Conservation (phyloP, 2,329 filamentous ascomycete genomes). For the Penicillium sp. region DNA sequence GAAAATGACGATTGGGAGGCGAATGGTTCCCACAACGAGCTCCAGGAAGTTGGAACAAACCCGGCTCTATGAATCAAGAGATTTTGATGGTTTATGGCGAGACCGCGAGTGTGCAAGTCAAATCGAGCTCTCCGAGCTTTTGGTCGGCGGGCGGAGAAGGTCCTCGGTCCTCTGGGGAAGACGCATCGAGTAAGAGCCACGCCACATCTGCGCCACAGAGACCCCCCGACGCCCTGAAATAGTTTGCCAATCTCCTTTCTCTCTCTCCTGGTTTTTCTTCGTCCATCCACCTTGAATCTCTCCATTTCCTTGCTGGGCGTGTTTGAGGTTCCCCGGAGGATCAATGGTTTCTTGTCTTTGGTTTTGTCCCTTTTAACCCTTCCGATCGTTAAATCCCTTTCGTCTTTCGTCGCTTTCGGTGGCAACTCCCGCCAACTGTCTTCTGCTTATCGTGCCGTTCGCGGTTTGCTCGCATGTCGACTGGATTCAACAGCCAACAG, state of each 20-base stretch:
- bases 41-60: not conserved
- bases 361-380: slow-evolving; percentile 11
- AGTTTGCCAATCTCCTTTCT: slow-evolving; percentile 22
- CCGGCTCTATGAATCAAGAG: not conserved
- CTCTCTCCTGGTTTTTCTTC: slow-evolving; percentile 18
- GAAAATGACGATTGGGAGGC: not conserved
- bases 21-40: not conserved
- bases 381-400: slow-evolving; percentile 29
- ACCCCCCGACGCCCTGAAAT: slow-evolving; percentile 19
- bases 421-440: slow-evolving; percentile 24
- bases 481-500: slow-evolving; percentile 53
- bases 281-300: slow-evolving; percentile 8
- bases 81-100: not conserved
- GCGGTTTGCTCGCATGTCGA: slow-evolving; percentile 55
- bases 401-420: slow-evolving; percentile 13
- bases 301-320: slow-evolving; percentile 24
- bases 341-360: slow-evolving; percentile 31
- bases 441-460: slow-evolving; percentile 18
- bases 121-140: not conserved
- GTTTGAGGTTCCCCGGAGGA: slow-evolving; percentile 28
- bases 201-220: slow-evolving; percentile 29
- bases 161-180: slow-evolving; percentile 5
- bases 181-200: slow-evolving; percentile 20
- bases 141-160: not conserved
- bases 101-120: not conserved